These are phyloP conservation scores for Fusarium cicatricum DNA, from an alignment of 2,329 filamentous ascomycete species.

Conservation along the genomic window DNA sequence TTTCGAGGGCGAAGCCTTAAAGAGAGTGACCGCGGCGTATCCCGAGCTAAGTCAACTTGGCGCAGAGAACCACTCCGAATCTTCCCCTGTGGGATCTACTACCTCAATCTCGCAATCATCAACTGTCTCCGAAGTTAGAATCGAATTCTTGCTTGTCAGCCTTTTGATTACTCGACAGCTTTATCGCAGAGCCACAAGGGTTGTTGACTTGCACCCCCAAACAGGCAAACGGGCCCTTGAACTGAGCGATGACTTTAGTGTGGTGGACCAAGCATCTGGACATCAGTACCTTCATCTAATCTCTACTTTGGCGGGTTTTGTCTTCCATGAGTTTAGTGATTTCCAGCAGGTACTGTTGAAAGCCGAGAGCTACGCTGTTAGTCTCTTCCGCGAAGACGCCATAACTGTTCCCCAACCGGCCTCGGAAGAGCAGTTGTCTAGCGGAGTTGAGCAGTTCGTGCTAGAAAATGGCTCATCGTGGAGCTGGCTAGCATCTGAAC, in stretches of 20 bases:
- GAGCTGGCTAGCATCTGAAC: conserved; percentile 45
- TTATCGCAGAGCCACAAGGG: conserved; percentile 52
- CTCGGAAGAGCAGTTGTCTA: conserved; percentile 10
- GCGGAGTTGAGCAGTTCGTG: neutral
- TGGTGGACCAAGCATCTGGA: conserved; percentile 39
- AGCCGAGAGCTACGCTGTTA: conserved; percentile 46
- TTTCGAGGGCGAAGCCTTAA: conserved; percentile 32
- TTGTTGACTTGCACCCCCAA: conserved; percentile 31
- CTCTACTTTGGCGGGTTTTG: conserved; percentile 48
- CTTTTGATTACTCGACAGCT: conserved; percentile 51
- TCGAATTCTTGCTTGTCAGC: conserved; percentile 52
- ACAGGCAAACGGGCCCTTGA: conserved; percentile 37
- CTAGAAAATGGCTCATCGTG: conserved; percentile 38
- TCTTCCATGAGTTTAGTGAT: conserved; percentile 49
- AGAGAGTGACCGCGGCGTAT: conserved; percentile 41
- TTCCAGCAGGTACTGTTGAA: conserved; percentile 47
- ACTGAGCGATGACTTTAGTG: conserved; percentile 46
- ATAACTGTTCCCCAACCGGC: conserved; percentile 27
- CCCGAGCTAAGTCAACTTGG: conserved; percentile 39
- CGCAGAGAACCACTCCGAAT: conserved; percentile 1
- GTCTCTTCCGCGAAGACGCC: conserved; percentile 49
- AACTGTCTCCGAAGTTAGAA: conserved; percentile 42
- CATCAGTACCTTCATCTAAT: conserved; percentile 49
- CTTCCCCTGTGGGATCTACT: conserved; percentile 1
- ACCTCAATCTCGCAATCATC: conserved; percentile 7